phyloP scores from a whole-genome alignment of 352 stramenopile genomes.

The Aphanomyces astaci region DNA sequence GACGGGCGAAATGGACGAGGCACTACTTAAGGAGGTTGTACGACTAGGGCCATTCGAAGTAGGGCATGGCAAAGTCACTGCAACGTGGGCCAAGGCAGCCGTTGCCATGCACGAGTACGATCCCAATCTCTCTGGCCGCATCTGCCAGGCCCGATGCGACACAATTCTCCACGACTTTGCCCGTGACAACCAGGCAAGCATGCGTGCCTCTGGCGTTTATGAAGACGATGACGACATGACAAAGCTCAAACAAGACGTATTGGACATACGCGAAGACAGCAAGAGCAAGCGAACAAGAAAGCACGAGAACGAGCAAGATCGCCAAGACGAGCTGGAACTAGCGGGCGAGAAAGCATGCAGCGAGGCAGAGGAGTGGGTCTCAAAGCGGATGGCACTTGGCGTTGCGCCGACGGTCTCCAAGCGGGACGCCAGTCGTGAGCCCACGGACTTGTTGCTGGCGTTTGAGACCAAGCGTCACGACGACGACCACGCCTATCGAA shows the following conservation, averaged over 20 bases:
- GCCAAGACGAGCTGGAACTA: not conserved
- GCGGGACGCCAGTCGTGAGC: not conserved
- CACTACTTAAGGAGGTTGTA: not conserved
- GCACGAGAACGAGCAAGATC: no score
- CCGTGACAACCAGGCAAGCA: not conserved
- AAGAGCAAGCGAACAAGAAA: no score
- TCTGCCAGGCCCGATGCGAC: not conserved
- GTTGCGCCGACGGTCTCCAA: not conserved
- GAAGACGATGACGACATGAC: not conserved
- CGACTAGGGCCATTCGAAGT: not conserved
- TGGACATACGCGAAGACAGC: no score
- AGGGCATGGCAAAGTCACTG: not conserved
- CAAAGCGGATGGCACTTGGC: not conserved
- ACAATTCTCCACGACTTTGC: not conserved
- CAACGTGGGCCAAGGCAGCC: not conserved
- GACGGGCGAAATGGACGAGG: slow-evolving; percentile 1
- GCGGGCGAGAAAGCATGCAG: not conserved
- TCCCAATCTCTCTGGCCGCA: not conserved
- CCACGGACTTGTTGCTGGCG: not conserved
- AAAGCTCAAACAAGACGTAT: not conserved
- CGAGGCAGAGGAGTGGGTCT: not conserved
- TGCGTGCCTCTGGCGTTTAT: not conserved
- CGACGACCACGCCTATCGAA: not conserved
- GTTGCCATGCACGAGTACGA: not conserved
- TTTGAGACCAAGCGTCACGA: not conserved